Evolutionary conservation across 1,284 basidiomycete species (phyloP), one percentile per base, ranked within the genome.

Genomic region (Hemileia vastatrix): DNA sequence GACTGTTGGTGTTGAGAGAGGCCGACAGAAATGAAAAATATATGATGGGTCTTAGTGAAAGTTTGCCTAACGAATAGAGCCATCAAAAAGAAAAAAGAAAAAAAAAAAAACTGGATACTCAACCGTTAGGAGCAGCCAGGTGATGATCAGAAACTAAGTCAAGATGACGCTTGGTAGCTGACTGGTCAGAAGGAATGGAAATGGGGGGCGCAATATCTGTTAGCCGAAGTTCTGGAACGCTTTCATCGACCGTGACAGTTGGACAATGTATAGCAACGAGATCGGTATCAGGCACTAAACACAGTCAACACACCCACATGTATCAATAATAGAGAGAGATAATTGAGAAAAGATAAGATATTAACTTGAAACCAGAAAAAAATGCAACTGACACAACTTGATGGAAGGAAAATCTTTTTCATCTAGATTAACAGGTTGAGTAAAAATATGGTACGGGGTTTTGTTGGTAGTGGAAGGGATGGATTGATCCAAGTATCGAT

Each of bases 211-310:
- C 27, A 36, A 55, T 50, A 40, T 55, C 27, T 21, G 53, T 33
- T 18, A 50, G 48, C 8, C 32, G 21, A 5, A 48, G 18, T 50
- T 63, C 36, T 33, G 13, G 6, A 27, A 23, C 31, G 40, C 40
- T 45, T 9, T n/a, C 19, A 36, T 56, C 45, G 32, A 27, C 48
- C n/a, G 33, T 33, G 32, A 43, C 18, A 8, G n/a, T n/a, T n/a
- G 60, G 60, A 44, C 44, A 56, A 40, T 63, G 60, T 24, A 63
- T 45, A 27, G 55, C 53, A 40, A 63, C 60, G 24, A 63, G 31
- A 49, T 63, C 60, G n/a, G 60, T 63, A 40, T 63, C 60, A 31
- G 54, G 33, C 9, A 49, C 23, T 45, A 57, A 33, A 47, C 18
- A 44, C n/a, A 57, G 40, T 23, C n/a, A n/a, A n/a, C n/a, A n/a